Evolutionary conservation across 768 basidiomycete species (phyloP), one percentile per base, ranked within the genome.

Genomic region (Tylopilus intermedius): DNA sequence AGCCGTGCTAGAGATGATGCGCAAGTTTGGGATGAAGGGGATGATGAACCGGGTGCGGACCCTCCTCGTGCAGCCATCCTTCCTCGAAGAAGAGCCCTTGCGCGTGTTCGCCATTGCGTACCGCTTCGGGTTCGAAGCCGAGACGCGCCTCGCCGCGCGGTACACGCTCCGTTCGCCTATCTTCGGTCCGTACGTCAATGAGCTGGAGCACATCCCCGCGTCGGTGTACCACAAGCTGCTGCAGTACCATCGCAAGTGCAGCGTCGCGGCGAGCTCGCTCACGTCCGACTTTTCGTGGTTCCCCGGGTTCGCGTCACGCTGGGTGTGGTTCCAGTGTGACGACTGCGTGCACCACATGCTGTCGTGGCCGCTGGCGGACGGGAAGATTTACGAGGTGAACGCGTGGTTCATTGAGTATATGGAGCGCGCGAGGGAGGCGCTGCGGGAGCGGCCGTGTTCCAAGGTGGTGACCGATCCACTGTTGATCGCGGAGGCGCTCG

Each of bases 241-340:
- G 5, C 71, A 70, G 56, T 72, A 72, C 52, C 69, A 70, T 47
- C 65, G 67, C 56, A 66, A 62, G 53, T 69, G 68, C 51, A 66
- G 70, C 47, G 45, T 68, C 22, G 63, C 61, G 32, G 60, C 62
- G 29, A 60, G 60, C 56, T 60, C 61, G 46, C 65, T 71, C 32
- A 71, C 68, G 32, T 64, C 64, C 11, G 68, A 68, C 56, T 71
- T 70, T 50, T 65, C 68, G 49, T 71, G 68, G 70, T 71, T 71
- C 57, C 72, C 64, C 1, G 62, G 57, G 13, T 69, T 71, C 21
- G 68, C 68, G 5, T 69, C 68, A 42, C 71, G 72, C 29, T 73
- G 66, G 63, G 63, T 70, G 41, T 72, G 68, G 64, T 72, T 72
- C 63, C 71, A 73, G 53, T 72, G 69, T 13, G 72, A 73, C 9